phyloP scores from a whole-genome alignment of 768 basidiomycete species.

The Coprinopsis sp. region DNA sequence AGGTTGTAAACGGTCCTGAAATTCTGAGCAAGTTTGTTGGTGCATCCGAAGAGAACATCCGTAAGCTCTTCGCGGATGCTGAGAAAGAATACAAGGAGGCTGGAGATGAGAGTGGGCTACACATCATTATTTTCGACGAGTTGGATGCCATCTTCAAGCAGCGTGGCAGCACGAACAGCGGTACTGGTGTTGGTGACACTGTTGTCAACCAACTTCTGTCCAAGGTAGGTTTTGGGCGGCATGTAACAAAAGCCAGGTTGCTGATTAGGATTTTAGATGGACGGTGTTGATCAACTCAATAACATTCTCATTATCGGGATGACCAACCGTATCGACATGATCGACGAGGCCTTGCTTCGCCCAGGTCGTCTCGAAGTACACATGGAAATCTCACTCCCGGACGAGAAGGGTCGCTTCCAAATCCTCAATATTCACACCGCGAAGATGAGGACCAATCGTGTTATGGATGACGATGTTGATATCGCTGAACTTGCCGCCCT shows the following conservation, averaged over 20 bases:
- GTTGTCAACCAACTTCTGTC: slow-evolving; percentile 98
- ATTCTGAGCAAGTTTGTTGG: slow-evolving; percentile 97
- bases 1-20: slow-evolving; percentile 98
- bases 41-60: slow-evolving; percentile 94
- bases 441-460: slow-evolving; percentile 88
- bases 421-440: slow-evolving; percentile 93
- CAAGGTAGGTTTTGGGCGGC: slow-evolving; percentile 67
- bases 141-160: slow-evolving; percentile 98
- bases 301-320: slow-evolving; percentile 99
- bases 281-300: slow-evolving; percentile 97
- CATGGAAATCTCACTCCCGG: slow-evolving; percentile 98
- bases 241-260: too few species aligned
- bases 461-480: slow-evolving; percentile 86
- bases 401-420: slow-evolving; percentile 87
- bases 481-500: slow-evolving; percentile 70
- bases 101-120: slow-evolving; percentile 92
- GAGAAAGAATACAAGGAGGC: slow-evolving; percentile 99
- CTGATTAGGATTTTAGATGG: slow-evolving; percentile 80
- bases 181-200: slow-evolving; percentile 98
- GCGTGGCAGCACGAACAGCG: slow-evolving; percentile 84
- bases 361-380: slow-evolving; percentile 99
- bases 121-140: slow-evolving; percentile 99
- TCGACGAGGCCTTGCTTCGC: slow-evolving; percentile 95
- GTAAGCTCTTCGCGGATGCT: slow-evolving; percentile 96
- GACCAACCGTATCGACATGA: slow-evolving; percentile 98